Evolutionary conservation across 805 yeast species (phyloP), one percentile per base, ranked within the genome.

Genomic region (Wickerhamomyces alni): DNA sequence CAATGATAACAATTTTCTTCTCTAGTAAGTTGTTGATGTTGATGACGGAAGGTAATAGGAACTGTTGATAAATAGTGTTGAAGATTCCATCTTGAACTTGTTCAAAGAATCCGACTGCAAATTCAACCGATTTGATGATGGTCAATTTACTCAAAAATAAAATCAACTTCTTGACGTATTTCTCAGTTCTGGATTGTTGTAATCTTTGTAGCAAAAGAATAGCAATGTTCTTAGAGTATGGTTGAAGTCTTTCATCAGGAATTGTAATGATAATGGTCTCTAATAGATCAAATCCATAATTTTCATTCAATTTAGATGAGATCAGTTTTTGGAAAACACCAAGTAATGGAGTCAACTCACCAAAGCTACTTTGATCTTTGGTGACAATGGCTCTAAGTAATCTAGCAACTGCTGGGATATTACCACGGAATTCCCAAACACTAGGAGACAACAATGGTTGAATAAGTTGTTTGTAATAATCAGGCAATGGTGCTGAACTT

Each of bases 261-360:
- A 87, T 63, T 42, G 70, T 62, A 32, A 76, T 53, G 32, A 91
- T 59, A 36, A 93, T 80, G 3, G 72, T 65, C 56, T 85, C 89
- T 33, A 93, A 63, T 32, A 93, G 65, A 41, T 93, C 98, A 60
- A 93, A 83, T 2, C 97, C 98, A 52, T 77, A 73, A 29, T 64
- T 63, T 52, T 93, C 98, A 52, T 87, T 82, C 13, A 78, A 72
- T 48, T 82, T 84, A 0, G 97, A 87, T 1, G 96, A 79, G 37
- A 93, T 77, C 48, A 93, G 68, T 59, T 89, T 87, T 65, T 94
- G 99, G 69, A 87, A 94, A n/a, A 93, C 95, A 30, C 99, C 99
- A 30, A 93, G 67, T 24, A 93, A 74, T 3, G 97, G 95, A 27
- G 84, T 75, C 31, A 87, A 58, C 36, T 70, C 73, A n/a, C 54